These are phyloP conservation scores for Penicillium verhagenii DNA, from an alignment of 495 filamentous ascomycete genomes.

Conservation along the genomic window DNA sequence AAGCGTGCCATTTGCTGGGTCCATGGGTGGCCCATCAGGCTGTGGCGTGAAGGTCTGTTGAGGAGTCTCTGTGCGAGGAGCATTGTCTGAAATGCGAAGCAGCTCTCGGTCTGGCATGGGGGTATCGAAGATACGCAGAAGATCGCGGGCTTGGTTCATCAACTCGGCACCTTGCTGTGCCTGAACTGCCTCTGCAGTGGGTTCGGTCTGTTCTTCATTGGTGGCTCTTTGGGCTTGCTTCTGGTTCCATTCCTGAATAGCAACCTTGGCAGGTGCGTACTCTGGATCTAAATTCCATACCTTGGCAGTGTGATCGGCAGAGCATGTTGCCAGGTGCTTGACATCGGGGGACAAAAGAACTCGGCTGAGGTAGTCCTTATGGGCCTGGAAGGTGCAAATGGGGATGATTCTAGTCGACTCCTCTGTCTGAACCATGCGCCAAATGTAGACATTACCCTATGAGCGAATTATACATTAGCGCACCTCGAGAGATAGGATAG, in stretches of 20 bases:
- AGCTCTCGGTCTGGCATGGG: constrained; percentile 22
- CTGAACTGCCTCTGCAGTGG: constrained; percentile 16
- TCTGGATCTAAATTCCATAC: constrained; percentile 85
- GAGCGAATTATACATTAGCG: background rate
- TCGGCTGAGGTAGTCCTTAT: constrained; percentile 90
- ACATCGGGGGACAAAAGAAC: constrained; percentile 96
- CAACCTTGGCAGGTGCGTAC: constrained; percentile 46
- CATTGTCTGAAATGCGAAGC: constrained; percentile 24
- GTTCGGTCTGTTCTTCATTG: constrained; percentile 12
- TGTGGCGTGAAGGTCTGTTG: constrained; percentile 40
- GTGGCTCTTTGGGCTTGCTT: constrained; percentile 18
- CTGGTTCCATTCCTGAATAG: constrained; percentile 31
- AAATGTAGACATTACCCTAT: constrained; percentile 95
- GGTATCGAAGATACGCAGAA: constrained; percentile 28
- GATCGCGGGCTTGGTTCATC: constrained; percentile 17
- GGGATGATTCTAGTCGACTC: constrained; percentile 88
- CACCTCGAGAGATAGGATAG: background rate
- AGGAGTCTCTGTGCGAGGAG: constrained; percentile 27
- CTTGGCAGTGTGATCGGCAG: constrained; percentile 95
- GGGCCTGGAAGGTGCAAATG: constrained; percentile 87
- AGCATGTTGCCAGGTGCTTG: constrained; percentile 95
- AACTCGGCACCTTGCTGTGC: constrained; percentile 5
- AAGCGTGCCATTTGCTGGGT: constrained; percentile 53
- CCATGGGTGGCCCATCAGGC: constrained; percentile 47
- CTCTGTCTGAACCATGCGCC: constrained; percentile 80